These are phyloP conservation scores for Alternaria metachromatica DNA, from an alignment of 2,329 filamentous ascomycete species.

Conservation along the genomic window DNA sequence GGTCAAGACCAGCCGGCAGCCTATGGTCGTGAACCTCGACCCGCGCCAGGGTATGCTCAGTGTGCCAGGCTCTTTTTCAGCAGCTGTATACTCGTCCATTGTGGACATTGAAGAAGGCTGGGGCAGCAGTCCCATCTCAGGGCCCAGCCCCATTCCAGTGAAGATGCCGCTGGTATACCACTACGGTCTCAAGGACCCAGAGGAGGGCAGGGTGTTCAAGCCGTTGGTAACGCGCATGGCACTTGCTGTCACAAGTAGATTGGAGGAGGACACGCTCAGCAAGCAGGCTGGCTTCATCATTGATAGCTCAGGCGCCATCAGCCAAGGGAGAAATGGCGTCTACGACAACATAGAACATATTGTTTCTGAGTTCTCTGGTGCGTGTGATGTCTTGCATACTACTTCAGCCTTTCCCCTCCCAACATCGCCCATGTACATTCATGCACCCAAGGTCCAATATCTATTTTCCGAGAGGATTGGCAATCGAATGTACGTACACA, in stretches of 20 bases:
- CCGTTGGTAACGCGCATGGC: slow-evolving; percentile 78
- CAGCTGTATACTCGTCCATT: slow-evolving; percentile 84
- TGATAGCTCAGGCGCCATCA: slow-evolving; percentile 77
- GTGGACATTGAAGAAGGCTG: slow-evolving; percentile 89
- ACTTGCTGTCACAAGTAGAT: slow-evolving; percentile 75
- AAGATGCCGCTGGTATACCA: slow-evolving; percentile 93
- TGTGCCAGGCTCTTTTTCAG: slow-evolving; percentile 77
- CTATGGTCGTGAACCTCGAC: slow-evolving; percentile 84
- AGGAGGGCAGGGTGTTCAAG: slow-evolving; percentile 74
- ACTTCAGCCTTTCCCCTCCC: neutral
- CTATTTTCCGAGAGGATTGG: neutral
- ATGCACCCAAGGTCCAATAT: neutral
- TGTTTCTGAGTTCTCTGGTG: slow-evolving; percentile 70
- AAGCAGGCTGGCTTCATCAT: slow-evolving; percentile 81
- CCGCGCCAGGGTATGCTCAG: slow-evolving; percentile 69
- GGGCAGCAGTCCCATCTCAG: slow-evolving; percentile 89
- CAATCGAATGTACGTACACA: slow-evolving; percentile 1
- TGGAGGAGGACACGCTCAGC: slow-evolving; percentile 76
- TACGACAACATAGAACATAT: slow-evolving; percentile 84
- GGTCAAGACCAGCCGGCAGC: slow-evolving; percentile 74
- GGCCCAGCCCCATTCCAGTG: slow-evolving; percentile 84
- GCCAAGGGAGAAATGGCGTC: slow-evolving; percentile 66
- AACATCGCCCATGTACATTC: neutral
- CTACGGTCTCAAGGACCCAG: slow-evolving; percentile 76
- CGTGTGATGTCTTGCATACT: slow-evolving; percentile 39